Evolutionary conservation across 1,284 basidiomycete species (phyloP).

Genomic region (Termitomyces sp.): DNA sequence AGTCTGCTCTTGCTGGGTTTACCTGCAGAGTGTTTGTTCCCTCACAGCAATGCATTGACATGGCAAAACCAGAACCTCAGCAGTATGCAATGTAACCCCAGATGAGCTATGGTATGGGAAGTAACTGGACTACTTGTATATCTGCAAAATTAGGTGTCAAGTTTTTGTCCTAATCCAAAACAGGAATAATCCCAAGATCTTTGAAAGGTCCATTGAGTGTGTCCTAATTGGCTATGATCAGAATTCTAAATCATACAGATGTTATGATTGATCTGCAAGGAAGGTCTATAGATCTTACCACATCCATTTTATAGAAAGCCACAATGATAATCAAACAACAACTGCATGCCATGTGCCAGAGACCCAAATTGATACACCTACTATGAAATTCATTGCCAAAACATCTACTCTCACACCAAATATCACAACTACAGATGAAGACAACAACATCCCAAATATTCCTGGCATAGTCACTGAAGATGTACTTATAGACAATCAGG

Average conservation of each 20-base stretch:
- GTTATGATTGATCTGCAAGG: background rate
- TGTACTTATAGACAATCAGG: too few relatives aligned
- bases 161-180: conserved; percentile 12
- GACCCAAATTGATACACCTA: background rate
- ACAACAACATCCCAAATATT: background rate
- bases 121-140: background rate
- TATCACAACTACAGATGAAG: background rate
- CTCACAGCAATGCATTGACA: conserved; percentile 13
- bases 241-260: too few relatives aligned
- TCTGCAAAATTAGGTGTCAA: conserved; percentile 27
- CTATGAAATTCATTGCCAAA: background rate
- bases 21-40: conserved; percentile 17
- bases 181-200: conserved; percentile 26
- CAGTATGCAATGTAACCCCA: conserved; percentile 3
- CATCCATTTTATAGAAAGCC: background rate
- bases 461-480: background rate
- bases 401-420: background rate
- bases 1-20: too few relatives aligned
- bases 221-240: too few relatives aligned
- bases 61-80: conserved; percentile 4
- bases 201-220: background rate
- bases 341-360: background rate
- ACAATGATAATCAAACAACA: background rate
- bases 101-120: background rate
- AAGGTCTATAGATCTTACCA: background rate